These are phyloP conservation scores for Claviceps africana DNA, from an alignment of 2,329 filamentous ascomycete genomes.

Conservation along the genomic window DNA sequence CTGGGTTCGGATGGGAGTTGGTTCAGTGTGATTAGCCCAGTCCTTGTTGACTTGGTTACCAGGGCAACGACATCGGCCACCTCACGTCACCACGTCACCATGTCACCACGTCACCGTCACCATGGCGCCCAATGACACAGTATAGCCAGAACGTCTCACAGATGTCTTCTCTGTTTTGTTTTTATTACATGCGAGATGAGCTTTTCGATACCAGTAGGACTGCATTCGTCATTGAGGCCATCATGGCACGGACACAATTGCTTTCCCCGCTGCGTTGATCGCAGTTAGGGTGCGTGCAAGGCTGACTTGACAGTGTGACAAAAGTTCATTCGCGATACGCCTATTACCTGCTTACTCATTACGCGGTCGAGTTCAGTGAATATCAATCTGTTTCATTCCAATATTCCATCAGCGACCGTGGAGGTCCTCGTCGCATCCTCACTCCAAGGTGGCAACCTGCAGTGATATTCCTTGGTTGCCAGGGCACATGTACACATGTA, in stretches of 20 bases:
- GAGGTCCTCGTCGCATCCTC: not conserved
- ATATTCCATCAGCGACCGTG: not conserved
- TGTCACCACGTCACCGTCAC: too few relatives aligned
- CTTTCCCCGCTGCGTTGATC: not conserved
- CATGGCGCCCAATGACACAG: conserved; percentile 6
- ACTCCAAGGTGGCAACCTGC: not conserved
- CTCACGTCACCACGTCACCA: conserved; percentile 2
- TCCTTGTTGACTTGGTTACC: conserved; percentile 20
- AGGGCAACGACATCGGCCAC: conserved; percentile 15
- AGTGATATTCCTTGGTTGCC: not conserved
- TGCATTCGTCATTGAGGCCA: not conserved
- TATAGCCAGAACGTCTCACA: conserved; percentile 5
- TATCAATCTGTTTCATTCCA: not conserved
- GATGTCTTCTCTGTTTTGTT: not conserved
- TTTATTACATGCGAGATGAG: not conserved
- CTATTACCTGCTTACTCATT: not conserved
- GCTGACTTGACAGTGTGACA: not conserved
- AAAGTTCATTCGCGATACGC: not conserved
- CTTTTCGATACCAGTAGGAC: not conserved
- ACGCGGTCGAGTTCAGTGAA: too few relatives aligned
- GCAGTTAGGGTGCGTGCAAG: not conserved
- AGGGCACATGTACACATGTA: too few relatives aligned
- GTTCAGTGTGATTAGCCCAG: conserved; percentile 12
- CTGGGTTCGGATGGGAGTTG: not conserved
- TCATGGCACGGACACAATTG: not conserved